These are phyloP conservation scores for Aureobasidium sp. DNA, from an alignment of 2,329 filamentous ascomycete genomes.

Conservation along the genomic window DNA sequence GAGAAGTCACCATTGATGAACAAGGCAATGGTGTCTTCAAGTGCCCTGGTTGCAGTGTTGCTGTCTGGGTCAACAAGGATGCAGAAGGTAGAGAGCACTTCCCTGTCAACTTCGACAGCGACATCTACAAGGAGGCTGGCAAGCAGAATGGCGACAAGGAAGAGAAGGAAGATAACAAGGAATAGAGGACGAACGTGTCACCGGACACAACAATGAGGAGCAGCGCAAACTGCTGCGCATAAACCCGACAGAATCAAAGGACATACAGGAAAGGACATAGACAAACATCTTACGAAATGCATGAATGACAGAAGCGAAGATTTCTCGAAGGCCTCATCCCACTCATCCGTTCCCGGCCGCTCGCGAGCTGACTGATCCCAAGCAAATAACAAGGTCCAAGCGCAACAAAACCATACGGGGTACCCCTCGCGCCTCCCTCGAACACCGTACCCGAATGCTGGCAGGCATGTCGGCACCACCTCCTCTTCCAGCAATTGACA, in stretches of 20 bases:
- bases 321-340: too few species aligned
- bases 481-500: background rate
- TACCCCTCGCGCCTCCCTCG: background rate
- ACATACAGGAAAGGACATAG: background rate
- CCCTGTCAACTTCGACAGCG: constrained; percentile 25
- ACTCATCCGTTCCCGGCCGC: background rate
- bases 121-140: constrained; percentile 18
- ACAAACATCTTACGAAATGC: background rate
- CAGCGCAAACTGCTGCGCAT: background rate
- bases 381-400: background rate
- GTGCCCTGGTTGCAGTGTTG: constrained; percentile 48
- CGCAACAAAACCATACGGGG: background rate
- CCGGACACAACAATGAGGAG: background rate
- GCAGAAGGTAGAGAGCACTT: constrained; percentile 49
- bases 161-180: background rate
- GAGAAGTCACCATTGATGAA: constrained; percentile 51
- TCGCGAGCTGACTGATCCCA: too few species aligned
- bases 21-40: constrained; percentile 55
- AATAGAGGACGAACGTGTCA: background rate
- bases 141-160: constrained; percentile 3
- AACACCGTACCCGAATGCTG: background rate
- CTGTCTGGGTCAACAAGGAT: constrained; percentile 54
- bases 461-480: background rate
- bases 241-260: background rate
- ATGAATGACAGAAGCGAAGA: background rate